Evolutionary conservation across 2,329 filamentous ascomycete species (phyloP).

Genomic region (Aaosphaeria arxii): DNA sequence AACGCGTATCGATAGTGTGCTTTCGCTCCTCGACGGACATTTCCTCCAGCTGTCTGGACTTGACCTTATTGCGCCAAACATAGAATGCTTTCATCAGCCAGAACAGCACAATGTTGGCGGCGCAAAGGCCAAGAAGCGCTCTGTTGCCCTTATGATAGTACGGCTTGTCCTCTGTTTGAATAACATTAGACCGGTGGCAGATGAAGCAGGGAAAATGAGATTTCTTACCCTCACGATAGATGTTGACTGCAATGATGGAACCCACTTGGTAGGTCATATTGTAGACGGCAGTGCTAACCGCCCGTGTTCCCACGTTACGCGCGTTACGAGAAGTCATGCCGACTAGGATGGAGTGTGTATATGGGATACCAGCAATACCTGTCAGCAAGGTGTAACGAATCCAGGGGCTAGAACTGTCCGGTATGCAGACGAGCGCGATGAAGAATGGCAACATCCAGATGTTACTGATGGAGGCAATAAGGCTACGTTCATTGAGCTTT

Average conservation of each 20-base stretch:
- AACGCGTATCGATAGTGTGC: background rate
- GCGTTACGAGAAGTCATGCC: conserved; percentile 58
- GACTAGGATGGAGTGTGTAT: conserved; percentile 49
- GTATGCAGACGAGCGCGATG: conserved; percentile 48
- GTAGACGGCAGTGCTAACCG: conserved; percentile 59
- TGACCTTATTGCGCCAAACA: conserved; percentile 15
- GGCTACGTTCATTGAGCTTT: conserved; percentile 44
- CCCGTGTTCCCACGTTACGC: conserved; percentile 56
- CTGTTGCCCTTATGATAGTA: conserved; percentile 41
- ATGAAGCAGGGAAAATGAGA: conserved; percentile 39
- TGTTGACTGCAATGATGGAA: conserved; percentile 28
- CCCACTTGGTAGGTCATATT: conserved; percentile 34
- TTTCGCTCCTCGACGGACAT: conserved; percentile 1
- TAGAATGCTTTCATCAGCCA: conserved; percentile 50
- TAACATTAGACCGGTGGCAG: background rate
- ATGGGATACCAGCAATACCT: conserved; percentile 23
- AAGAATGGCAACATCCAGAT: conserved; percentile 60
- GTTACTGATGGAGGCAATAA: conserved; percentile 49
- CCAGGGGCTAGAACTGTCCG: conserved; percentile 44
- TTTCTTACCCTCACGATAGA: conserved; percentile 51
- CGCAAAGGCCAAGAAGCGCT: conserved; percentile 45
- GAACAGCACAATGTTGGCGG: conserved; percentile 47
- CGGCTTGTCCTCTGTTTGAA: too few relatives aligned
- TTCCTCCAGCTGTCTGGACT: background rate
- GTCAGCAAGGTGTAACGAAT: conserved; percentile 49